Conservation (phyloP, 140 eudicot species). For the Bidens hawaiensis region DNA sequence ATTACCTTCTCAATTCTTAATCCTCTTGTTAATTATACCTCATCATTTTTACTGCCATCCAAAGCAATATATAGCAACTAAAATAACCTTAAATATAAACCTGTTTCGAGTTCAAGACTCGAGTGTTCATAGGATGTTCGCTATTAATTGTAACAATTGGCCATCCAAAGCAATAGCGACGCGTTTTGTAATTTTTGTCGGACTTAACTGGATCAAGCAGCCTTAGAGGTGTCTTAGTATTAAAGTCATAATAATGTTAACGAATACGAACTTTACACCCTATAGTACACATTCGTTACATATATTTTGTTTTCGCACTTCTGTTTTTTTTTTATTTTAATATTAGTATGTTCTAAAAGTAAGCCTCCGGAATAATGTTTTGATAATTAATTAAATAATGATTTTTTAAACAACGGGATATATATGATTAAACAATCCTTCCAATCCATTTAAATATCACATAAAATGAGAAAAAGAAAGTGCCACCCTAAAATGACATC, state of each 20-base stretch:
- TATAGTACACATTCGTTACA: no score
- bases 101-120: neutral
- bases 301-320: neutral
- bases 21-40: neutral
- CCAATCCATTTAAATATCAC: neutral
- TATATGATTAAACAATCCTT: neutral
- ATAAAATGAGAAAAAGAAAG: neutral
- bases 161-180: no score
- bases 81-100: neutral
- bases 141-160: no score
- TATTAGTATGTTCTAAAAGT: neutral
- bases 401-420: neutral
- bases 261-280: no score
- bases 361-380: neutral
- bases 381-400: neutral
- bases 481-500: neutral
- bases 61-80: neutral
- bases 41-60: neutral
- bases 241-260: no score
- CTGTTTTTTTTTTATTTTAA: neutral
- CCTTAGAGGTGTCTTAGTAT: no score
- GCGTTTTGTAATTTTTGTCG: no score
- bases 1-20: neutral
- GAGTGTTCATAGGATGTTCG: no score
- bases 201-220: no score